These are phyloP conservation scores for Ganoderma sinense DNA, from an alignment of 1,284 basidiomycete species.

Conservation along the genomic window DNA sequence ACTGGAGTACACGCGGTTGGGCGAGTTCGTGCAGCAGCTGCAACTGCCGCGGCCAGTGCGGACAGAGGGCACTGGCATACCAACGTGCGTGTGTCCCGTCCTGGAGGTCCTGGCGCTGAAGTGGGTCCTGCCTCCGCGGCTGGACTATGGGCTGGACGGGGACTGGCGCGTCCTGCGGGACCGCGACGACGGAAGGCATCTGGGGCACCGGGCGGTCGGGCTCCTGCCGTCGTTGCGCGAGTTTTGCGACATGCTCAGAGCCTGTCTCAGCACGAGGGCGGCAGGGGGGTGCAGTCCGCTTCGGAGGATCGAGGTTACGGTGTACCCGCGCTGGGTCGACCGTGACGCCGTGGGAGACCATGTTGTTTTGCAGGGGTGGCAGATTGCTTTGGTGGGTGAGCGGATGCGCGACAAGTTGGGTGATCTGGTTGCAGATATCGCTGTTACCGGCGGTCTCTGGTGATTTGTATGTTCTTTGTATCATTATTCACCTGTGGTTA, in stretches of 20 bases:
- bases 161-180: too few species aligned
- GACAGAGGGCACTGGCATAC: too few species aligned
- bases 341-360: too few species aligned
- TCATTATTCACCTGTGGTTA: too few species aligned
- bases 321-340: too few species aligned
- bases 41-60: too few species aligned
- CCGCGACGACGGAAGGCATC: background rate
- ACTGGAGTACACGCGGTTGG: too few species aligned
- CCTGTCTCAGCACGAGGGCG: background rate
- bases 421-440: background rate
- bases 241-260: background rate
- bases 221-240: background rate
- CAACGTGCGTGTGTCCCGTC: background rate
- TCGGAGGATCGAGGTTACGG: too few species aligned
- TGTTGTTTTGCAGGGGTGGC: background rate
- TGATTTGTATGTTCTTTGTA: too few species aligned
- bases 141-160: background rate
- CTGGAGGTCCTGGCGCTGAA: background rate
- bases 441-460: background rate
- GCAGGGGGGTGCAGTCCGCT: background rate
- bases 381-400: background rate
- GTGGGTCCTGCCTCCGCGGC: background rate
- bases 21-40: too few species aligned
- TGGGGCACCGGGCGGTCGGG: too few species aligned
- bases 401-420: background rate